Base-by-base conservation (phyloP, 2,329 filamentous ascomycete species). In the Shiraia sp. region DNA sequence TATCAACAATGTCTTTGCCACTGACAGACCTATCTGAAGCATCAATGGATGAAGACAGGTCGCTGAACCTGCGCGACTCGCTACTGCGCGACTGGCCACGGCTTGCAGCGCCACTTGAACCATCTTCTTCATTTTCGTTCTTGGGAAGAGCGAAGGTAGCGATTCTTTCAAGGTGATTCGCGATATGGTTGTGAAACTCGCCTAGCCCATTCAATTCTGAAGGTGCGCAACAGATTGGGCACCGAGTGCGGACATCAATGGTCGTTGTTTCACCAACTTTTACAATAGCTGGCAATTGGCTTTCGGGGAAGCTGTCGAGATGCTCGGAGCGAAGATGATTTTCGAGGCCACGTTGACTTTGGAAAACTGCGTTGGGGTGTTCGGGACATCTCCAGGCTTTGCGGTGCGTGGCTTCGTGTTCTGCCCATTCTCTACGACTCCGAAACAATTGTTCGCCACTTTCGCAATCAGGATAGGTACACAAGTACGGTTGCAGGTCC, bases 401-500 rank as follows among this genome's bases (percentile, higher is more conserved):
- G 15, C 67, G 57, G 41, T 70, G 67, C 17, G 49, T 57, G n/a
- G 59, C 60, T 53, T 70, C 66, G 32, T 70, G 67, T 22, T 68
- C 65, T 6, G 49, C 47, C 67, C 67, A 70, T 40, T 70, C 66
- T 17, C 66, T 55, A 2, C 67, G 64, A 40, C 64, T 68, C 6
- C 65, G 61, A 26, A 68, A 69, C 6, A 70, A 51, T 31, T 60
- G 60, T 19, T 64, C 53, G 0, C 49, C 41, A 9, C 40, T 48
- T 12, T 59, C 45, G 30, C 67, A 70, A 13, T 63, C 53, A 14
- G 40, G 27, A 34, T 69, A 68, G 2, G 67, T 70, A 36, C 67
- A 70, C 1, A 63, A 32, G 33, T 70, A 70, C 10, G 67, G 67
- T 16, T 70, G 67, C 2, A 70, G 40, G 31, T 70, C 67, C 39